Evolutionary conservation across 73 alveolate genomes (phyloP).

Genomic region (Stentor coeruleus): DNA sequence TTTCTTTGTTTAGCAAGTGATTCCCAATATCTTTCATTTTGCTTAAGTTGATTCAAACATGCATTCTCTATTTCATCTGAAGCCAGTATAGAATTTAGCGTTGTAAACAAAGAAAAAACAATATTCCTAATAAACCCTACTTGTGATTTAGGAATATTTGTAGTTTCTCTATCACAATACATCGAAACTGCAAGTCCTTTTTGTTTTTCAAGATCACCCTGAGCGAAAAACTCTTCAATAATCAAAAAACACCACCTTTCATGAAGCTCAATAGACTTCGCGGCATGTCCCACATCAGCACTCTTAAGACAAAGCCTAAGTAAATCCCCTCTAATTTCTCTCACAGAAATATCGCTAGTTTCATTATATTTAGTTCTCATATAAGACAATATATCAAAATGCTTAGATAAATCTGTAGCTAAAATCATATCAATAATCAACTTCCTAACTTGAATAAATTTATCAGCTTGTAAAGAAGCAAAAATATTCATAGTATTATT

Average conservation of each 20-base stretch:
- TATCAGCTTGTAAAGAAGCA: conserved; percentile 41
- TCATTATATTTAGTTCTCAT: conserved; percentile 43
- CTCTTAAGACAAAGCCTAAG: conserved; percentile 42
- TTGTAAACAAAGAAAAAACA: conserved; percentile 34
- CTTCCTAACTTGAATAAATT: conserved; percentile 64
- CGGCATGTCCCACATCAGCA: conserved; percentile 74
- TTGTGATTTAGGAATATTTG: conserved; percentile 76
- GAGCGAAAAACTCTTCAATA: conserved; percentile 60
- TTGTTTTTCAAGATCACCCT: conserved; percentile 70
- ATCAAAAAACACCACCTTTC: conserved; percentile 54
- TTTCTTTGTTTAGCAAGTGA: not conserved
- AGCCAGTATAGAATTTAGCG: not conserved
- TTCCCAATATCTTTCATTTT: not conserved
- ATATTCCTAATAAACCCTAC: conserved; percentile 67
- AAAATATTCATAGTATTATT: conserved; percentile 45
- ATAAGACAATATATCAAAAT: conserved; percentile 45
- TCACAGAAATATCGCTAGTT: conserved; percentile 12
- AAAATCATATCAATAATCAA: conserved; percentile 71
- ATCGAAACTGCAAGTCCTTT: conserved; percentile 69
- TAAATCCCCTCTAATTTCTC: conserved; percentile 35
- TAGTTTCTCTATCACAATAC: conserved; percentile 79
- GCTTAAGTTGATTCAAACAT: not conserved
- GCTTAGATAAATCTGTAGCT: conserved; percentile 87
- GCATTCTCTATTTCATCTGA: not conserved
- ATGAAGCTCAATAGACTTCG: conserved; percentile 54